These are phyloP conservation scores for Colletotrichum navitas DNA, from an alignment of 2,329 filamentous ascomycete genomes.

Conservation along the genomic window DNA sequence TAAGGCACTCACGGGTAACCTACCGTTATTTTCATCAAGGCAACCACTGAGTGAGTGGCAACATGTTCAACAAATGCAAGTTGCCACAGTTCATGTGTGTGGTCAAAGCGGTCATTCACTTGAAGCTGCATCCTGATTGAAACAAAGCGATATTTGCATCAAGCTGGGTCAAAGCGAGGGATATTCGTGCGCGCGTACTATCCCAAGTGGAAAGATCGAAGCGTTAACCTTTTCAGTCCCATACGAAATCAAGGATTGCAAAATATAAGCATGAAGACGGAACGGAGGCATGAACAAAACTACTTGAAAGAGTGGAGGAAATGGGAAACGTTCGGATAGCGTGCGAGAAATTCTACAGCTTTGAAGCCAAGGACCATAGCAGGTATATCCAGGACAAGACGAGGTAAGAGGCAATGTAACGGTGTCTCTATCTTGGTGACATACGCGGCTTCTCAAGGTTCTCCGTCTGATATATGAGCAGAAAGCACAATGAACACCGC, in stretches of 20 bases:
- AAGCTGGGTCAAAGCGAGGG: conserved; percentile 25
- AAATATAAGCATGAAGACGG: background rate
- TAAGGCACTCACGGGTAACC: too few species aligned
- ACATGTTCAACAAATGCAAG: background rate
- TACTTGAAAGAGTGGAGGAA: background rate
- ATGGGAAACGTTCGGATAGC: background rate
- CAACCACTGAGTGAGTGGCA: too few species aligned
- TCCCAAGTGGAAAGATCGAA: background rate
- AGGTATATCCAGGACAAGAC: background rate
- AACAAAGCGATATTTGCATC: conserved; percentile 21
- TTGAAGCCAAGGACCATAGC: background rate
- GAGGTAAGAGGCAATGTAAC: background rate
- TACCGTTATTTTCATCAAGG: background rate
- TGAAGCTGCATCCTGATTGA: background rate
- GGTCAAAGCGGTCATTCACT: background rate
- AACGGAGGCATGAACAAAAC: conserved; percentile 1
- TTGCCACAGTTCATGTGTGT: background rate
- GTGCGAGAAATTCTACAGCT: too few species aligned
- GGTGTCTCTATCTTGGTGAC: background rate
- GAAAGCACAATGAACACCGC: background rate
- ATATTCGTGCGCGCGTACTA: background rate
- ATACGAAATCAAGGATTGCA: background rate
- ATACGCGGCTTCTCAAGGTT: background rate
- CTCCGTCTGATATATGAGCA: background rate
- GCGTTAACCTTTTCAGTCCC: background rate